phyloP scores from a whole-genome alignment of 1,284 basidiomycete species.

The Malassezia caprae region DNA sequence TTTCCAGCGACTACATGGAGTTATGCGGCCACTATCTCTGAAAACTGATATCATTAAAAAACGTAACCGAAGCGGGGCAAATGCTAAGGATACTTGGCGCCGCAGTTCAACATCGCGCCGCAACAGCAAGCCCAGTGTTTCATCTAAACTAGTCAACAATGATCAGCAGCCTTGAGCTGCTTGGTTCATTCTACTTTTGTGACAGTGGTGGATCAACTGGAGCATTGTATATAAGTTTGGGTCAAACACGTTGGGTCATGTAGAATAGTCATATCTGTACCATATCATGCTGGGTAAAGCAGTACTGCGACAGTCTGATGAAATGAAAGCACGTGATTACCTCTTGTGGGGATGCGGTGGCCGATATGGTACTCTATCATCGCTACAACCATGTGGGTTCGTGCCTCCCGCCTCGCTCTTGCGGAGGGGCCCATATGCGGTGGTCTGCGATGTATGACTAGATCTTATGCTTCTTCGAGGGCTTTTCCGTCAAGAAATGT shows the following conservation, averaged over 20 bases:
- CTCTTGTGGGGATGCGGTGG: neutral
- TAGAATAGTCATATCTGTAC: neutral
- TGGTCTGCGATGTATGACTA: neutral
- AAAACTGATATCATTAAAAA: slow-evolving; percentile 98
- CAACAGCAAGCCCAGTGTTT: neutral
- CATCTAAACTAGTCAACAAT: neutral
- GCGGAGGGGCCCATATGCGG: neutral
- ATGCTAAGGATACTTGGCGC: neutral
- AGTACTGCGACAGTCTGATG: neutral
- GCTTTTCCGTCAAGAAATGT: neutral
- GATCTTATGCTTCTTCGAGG: neutral
- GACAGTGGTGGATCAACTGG: neutral
- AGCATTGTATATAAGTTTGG: neutral
- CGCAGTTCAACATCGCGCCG: neutral
- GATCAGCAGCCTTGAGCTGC: neutral
- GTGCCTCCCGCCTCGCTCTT: neutral
- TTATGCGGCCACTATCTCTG: slow-evolving; percentile 79
- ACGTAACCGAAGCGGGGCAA: slow-evolving; percentile 51
- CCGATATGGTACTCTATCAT: neutral
- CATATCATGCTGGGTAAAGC: neutral
- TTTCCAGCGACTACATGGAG: slow-evolving; percentile 78
- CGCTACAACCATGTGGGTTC: neutral
- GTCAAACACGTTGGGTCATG: neutral
- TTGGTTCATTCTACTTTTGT: neutral
- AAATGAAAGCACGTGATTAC: neutral